Conservation (phyloP, 306 rosid species). For the Inga laurina region DNA sequence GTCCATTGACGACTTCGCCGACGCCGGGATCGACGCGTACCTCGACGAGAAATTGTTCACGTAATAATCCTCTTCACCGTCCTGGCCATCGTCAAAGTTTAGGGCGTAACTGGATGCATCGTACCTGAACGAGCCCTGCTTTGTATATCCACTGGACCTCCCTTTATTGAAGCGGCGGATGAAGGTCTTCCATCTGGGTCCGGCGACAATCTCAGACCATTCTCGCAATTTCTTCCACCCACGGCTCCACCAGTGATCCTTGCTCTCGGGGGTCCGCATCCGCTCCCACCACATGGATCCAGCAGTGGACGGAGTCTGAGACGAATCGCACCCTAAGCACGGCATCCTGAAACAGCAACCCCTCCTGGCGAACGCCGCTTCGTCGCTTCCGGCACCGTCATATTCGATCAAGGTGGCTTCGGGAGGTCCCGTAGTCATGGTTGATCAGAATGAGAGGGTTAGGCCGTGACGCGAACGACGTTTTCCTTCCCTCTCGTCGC, state of each 20-base stretch:
- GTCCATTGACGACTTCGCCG: conserved; percentile 63
- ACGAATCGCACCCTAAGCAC: conserved; percentile 23
- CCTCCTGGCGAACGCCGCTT: conserved; percentile 27
- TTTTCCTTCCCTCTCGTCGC: not conserved
- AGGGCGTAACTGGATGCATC: conserved; percentile 52
- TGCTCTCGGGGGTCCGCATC: conserved; percentile 37
- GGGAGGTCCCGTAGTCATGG: not conserved
- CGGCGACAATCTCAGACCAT: conserved; percentile 70
- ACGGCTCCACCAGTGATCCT: conserved; percentile 49
- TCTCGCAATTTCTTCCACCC: conserved; percentile 60
- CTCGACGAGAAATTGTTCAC: conserved; percentile 50
- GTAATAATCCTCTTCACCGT: conserved; percentile 23
- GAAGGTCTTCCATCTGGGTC: conserved; percentile 81
- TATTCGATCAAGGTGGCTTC: not conserved
- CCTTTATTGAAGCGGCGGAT: conserved; percentile 55
- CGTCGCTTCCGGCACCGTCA: not conserved
- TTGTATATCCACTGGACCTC: not conserved
- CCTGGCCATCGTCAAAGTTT: conserved; percentile 52
- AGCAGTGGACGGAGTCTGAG: not conserved
- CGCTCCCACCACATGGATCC: conserved; percentile 47
- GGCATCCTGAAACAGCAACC: conserved; percentile 57
- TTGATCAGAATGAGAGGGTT: not conserved
- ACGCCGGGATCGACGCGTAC: conserved; percentile 57
- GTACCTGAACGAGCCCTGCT: conserved; percentile 44
- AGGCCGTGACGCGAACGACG: not conserved